A percentile compares a stretch with the other conserved stretches of the same genome.
Conservation (phyloP, 2,329 filamentous ascomycete genomes). For the Fusarium brachygibbosum region DNA sequence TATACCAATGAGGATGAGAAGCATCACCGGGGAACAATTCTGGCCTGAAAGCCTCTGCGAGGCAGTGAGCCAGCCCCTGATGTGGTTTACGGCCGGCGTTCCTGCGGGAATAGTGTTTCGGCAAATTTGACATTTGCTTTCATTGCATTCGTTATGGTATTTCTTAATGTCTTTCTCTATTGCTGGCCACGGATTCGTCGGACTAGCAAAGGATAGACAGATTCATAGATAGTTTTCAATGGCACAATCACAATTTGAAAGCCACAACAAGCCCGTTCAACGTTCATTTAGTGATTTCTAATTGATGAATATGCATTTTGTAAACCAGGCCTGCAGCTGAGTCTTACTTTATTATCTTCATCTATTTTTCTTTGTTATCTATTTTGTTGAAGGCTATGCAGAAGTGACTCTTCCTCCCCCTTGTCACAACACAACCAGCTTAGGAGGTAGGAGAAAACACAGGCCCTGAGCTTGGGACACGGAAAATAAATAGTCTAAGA, state of each 20-base stretch:
- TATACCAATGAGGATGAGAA: conserved; percentile 52
- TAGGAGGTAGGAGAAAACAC: too few species aligned
- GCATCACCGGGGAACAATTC: conserved; percentile 41
- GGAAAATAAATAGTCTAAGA: too few species aligned
- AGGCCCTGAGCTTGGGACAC: too few species aligned
- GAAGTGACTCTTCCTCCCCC: too few species aligned
- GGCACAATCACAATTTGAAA: conserved; percentile 49
- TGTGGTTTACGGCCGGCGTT: conserved; percentile 48
- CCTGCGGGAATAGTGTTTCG: conserved; percentile 47
- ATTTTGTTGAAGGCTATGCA: too few species aligned
- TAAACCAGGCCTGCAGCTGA: neutral
- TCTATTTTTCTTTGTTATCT: neutral
- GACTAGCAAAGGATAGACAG: conserved; percentile 23
- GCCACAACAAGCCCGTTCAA: conserved; percentile 13
- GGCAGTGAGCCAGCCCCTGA: conserved; percentile 42
- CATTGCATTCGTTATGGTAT: conserved; percentile 48
- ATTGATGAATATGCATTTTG: neutral
- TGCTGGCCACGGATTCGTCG: conserved; percentile 13
- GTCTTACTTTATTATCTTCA: neutral
- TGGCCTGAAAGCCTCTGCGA: conserved; percentile 46
- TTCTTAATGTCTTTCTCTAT: conserved; percentile 29
- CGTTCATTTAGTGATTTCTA: neutral
- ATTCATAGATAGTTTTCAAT: conserved; percentile 52
- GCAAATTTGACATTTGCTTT: conserved; percentile 53
- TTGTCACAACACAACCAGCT: too few species aligned